A percentile compares a stretch with the other conserved stretches of the same genome.
These are phyloP conservation scores for Pleurotus djamor DNA, from an alignment of 768 basidiomycete genomes.

Conservation along the genomic window DNA sequence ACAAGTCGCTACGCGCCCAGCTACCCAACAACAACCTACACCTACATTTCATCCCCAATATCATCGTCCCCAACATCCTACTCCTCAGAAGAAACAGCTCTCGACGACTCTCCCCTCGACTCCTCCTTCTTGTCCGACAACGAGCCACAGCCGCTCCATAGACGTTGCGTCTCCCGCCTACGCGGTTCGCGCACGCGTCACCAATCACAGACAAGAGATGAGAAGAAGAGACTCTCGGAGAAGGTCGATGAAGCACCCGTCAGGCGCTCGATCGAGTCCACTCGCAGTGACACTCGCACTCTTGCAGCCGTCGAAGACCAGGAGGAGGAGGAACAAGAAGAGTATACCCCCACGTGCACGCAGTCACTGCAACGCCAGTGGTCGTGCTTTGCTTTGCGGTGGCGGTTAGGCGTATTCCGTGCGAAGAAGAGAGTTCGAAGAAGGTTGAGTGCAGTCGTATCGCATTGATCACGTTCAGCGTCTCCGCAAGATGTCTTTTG, in stretches of 20 bases:
- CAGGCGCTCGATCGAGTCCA: conserved; percentile 6
- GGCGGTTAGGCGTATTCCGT: conserved; percentile 59
- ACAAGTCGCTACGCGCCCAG: conserved; percentile 2
- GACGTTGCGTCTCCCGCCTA: conserved; percentile 1
- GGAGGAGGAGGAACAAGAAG: conserved; percentile 14
- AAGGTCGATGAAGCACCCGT: conserved; percentile 9
- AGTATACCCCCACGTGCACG: conserved; percentile 55
- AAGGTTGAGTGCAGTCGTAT: conserved; percentile 4
- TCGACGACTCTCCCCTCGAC: conserved; percentile 1
- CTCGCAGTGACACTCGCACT: conserved; percentile 2
- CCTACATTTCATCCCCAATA: background rate
- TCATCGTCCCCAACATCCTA: conserved; percentile 3
- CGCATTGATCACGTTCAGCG: background rate
- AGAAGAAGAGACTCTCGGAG: background rate
- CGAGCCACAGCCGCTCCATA: conserved; percentile 1
- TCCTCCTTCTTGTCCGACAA: background rate
- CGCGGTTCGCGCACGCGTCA: conserved; percentile 1
- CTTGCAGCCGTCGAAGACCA: conserved; percentile 17
- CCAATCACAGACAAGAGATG: conserved; percentile 7
- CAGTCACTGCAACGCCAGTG: conserved; percentile 54
- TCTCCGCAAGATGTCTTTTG: background rate
- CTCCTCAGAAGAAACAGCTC: conserved; percentile 1
- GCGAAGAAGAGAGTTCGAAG: conserved; percentile 23
- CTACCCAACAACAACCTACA: background rate
- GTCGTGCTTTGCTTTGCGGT: conserved; percentile 54